Evolutionary conservation across 148 eudicot species (phyloP).

Genomic region (Dianthus caryophyllus): DNA sequence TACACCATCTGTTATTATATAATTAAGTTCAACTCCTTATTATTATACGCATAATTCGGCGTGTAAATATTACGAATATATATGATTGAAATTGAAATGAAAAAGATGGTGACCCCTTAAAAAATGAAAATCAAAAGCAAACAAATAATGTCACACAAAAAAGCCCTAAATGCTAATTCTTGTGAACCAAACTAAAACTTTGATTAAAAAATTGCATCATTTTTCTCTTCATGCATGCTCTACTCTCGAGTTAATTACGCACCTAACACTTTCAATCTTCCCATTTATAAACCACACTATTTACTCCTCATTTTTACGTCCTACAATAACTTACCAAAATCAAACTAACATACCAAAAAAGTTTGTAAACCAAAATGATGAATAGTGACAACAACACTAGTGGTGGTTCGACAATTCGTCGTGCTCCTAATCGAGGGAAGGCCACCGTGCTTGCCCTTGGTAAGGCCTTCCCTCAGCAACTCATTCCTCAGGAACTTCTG

Average conservation of each 20-base stretch:
- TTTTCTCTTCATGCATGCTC: slow-evolving; percentile 42
- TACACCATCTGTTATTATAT: too few relatives aligned
- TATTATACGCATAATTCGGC: too few relatives aligned
- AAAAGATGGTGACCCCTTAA: slow-evolving; percentile 14
- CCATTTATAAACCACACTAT: slow-evolving; percentile 35
- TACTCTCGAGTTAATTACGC: slow-evolving; percentile 37
- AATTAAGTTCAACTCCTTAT: too few relatives aligned
- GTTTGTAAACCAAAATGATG: slow-evolving; percentile 31
- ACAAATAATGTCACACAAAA: slow-evolving; percentile 16
- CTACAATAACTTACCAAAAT: slow-evolving; percentile 2
- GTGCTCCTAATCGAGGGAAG: slow-evolving; percentile 60
- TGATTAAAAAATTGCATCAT: slow-evolving; percentile 21
- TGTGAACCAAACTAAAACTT: slow-evolving; percentile 31
- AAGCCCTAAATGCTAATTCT: slow-evolving; percentile 27
- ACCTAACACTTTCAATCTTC: slow-evolving; percentile 27
- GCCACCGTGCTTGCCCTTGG: slow-evolving; percentile 74
- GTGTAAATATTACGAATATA: too few relatives aligned
- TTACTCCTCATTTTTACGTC: slow-evolving; percentile 11
- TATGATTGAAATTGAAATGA: too few relatives aligned
- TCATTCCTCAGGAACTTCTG: slow-evolving; percentile 68
- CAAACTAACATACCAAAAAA: slow-evolving; percentile 6
- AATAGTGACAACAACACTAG: slow-evolving; percentile 31
- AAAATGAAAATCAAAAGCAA: slow-evolving; percentile 3
- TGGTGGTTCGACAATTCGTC: slow-evolving; percentile 27
- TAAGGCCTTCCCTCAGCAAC: slow-evolving; percentile 80